Conservation (phyloP, 768 basidiomycete genomes). For the Leucocoprinus sp. region DNA sequence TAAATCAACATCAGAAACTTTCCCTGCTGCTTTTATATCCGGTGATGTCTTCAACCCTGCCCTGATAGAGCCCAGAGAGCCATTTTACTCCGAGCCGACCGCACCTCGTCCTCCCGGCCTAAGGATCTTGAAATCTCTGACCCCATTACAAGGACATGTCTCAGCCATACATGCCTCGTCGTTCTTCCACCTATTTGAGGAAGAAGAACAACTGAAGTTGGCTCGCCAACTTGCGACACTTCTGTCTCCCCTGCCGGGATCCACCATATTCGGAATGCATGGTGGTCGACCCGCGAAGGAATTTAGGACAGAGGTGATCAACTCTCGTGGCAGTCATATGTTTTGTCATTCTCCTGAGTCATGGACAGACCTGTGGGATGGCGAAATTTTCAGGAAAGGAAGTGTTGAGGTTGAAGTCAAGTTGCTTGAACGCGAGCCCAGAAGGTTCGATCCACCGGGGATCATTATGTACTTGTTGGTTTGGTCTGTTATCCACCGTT, state of each 20-base stretch:
- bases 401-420: slow-evolving; percentile 7
- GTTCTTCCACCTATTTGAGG: slow-evolving; percentile 27
- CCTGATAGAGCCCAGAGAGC: slow-evolving; percentile 27
- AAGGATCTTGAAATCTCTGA: slow-evolving; percentile 18
- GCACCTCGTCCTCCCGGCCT: not conserved
- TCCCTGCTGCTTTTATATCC: slow-evolving; percentile 45
- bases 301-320: slow-evolving; percentile 11
- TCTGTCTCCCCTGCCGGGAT: slow-evolving; percentile 25
- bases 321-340: slow-evolving; percentile 5
- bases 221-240: slow-evolving; percentile 24
- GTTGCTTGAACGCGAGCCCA: not conserved
- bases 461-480: not conserved
- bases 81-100: slow-evolving; percentile 12
- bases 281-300: slow-evolving; percentile 19
- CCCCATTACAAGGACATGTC: slow-evolving; percentile 32
- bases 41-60: slow-evolving; percentile 45
- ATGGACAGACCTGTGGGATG: slow-evolving; percentile 12
- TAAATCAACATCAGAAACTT: slow-evolving; percentile 38
- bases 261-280: slow-evolving; percentile 32
- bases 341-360: slow-evolving; percentile 13
- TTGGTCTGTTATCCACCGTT: not conserved
- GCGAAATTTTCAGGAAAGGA: slow-evolving; percentile 5
- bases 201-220: slow-evolving; percentile 22
- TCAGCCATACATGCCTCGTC: slow-evolving; percentile 29
- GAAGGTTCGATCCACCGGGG: not conserved